Evolutionary conservation across 352 stramenopile species (phyloP).

Genomic region (Phytophthora lateralis): DNA sequence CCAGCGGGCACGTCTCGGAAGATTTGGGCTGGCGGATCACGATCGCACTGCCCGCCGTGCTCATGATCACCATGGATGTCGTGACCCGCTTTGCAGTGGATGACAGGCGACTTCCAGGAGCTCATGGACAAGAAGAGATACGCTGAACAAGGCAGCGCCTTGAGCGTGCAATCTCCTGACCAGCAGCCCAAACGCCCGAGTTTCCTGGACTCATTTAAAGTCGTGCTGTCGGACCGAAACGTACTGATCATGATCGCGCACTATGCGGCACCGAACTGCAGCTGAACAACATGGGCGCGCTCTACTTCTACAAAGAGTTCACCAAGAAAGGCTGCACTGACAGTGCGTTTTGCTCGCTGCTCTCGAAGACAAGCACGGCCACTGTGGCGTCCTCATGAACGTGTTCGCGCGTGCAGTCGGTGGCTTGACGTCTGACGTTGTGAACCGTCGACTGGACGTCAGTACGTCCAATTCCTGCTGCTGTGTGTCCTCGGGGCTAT

Average conservation of each 20-base stretch:
- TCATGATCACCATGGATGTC: slow-evolving; percentile 83
- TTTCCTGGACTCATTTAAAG: slow-evolving; percentile 45
- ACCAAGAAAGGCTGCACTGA: slow-evolving; percentile 53
- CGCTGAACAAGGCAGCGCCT: slow-evolving; percentile 47
- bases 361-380: slow-evolving; percentile 70
- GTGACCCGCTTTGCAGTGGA: slow-evolving; percentile 82
- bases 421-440: slow-evolving; percentile 84
- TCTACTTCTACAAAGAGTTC: slow-evolving; percentile 94
- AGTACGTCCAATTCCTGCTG: slow-evolving; percentile 83
- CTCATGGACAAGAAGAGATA: slow-evolving; percentile 67
- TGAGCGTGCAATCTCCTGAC: neutral
- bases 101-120: slow-evolving; percentile 92
- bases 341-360: slow-evolving; percentile 38
- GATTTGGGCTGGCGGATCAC: slow-evolving; percentile 93
- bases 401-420: slow-evolving; percentile 91
- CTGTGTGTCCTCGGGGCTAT: slow-evolving; percentile 79
- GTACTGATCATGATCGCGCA: slow-evolving; percentile 93
- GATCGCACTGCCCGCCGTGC: slow-evolving; percentile 87
- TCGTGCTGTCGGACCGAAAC: slow-evolving; percentile 86
- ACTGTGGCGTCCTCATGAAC: slow-evolving; percentile 95
- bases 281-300: slow-evolving; percentile 95
- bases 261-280: slow-evolving; percentile 95
- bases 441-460: slow-evolving; percentile 85
- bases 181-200: slow-evolving; percentile 6
- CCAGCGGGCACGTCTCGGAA: slow-evolving; percentile 15